A percentile compares a stretch with the other conserved stretches of the same genome.
Evolutionary conservation across 1,284 basidiomycete species (phyloP).

Genomic region (Ganoderma multipileum): DNA sequence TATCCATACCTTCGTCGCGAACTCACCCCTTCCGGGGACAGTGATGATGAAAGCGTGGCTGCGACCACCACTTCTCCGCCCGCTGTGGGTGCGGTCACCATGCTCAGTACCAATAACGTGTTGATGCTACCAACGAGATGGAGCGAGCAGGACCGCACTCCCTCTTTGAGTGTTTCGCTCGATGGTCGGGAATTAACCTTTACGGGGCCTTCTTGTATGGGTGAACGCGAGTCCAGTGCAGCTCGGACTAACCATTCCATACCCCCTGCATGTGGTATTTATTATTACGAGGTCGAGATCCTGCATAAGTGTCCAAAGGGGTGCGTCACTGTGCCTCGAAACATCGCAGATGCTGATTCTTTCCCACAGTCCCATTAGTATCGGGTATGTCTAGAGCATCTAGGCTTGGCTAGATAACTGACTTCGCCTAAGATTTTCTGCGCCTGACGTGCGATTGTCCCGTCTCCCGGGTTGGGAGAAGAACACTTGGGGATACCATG

Average conservation of each 20-base stretch:
- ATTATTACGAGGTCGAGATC: constrained; percentile 91
- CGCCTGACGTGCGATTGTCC: constrained; percentile 62
- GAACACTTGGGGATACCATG: constrained; percentile 93
- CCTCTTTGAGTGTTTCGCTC: constrained; percentile 63
- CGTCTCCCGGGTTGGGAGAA: constrained; percentile 91
- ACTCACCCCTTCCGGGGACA: constrained; percentile 50
- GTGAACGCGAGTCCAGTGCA: constrained; percentile 84
- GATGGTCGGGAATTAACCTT: constrained; percentile 79
- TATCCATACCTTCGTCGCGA: constrained; percentile 42
- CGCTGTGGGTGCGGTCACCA: constrained; percentile 37
- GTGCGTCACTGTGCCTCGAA: constrained; percentile 47
- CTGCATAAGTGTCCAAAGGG: constrained; percentile 81
- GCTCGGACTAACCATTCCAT: constrained; percentile 79
- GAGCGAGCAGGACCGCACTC: constrained; percentile 71
- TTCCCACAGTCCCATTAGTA: constrained; percentile 73
- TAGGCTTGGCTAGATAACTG: constrained; percentile 12
- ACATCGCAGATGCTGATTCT: constrained; percentile 7
- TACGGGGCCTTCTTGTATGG: constrained; percentile 60
- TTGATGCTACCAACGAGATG: constrained; percentile 79
- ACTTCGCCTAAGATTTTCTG: constrained; percentile 49
- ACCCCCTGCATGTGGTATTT: constrained; percentile 85
- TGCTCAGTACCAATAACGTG: constrained; percentile 47
- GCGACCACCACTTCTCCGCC: constrained; percentile 45
- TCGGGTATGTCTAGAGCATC: constrained; percentile 55
- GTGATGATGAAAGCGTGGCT: constrained; percentile 65